Percentiles rank a stretch among this genome's conserved stretches.
phyloP scores from a whole-genome alignment of 208 protist genomes.

The Naegleria lovaniensis region DNA sequence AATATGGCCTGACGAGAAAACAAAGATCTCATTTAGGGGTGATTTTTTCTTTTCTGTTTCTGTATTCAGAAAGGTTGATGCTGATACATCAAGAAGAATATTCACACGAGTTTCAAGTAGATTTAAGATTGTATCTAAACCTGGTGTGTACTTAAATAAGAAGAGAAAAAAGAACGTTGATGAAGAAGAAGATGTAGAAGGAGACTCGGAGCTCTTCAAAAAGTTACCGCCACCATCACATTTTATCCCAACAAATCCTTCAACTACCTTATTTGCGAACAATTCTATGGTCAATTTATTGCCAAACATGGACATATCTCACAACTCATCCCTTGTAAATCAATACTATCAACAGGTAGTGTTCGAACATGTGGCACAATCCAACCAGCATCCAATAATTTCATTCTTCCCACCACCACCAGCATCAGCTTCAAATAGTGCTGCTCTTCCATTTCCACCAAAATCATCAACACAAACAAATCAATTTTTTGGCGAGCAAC shows the following conservation, averaged over 20 bases:
- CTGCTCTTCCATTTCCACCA: too few species aligned
- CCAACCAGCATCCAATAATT: too few species aligned
- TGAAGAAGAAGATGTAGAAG: neutral
- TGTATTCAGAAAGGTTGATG: neutral
- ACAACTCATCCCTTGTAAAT: neutral
- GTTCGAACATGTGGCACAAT: neutral
- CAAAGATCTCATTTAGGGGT: neutral
- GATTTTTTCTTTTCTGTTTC: neutral
- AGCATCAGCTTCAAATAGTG: neutral
- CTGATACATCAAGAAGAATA: neutral
- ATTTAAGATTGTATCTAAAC: conserved; percentile 9
- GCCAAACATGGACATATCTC: neutral
- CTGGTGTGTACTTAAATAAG: conserved; percentile 8
- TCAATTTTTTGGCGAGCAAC: neutral
- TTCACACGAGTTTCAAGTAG: neutral
- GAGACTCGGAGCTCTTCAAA: neutral
- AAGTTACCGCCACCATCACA: neutral
- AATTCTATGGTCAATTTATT: neutral
- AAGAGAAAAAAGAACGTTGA: neutral
- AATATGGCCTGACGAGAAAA: conserved; percentile 10
- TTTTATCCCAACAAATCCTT: neutral
- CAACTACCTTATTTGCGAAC: neutral
- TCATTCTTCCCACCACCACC: neutral
- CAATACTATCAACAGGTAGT: neutral
- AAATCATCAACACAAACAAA: neutral